Conservation (phyloP, 345 rosid genomes). For the Boechera retrofracta region DNA sequence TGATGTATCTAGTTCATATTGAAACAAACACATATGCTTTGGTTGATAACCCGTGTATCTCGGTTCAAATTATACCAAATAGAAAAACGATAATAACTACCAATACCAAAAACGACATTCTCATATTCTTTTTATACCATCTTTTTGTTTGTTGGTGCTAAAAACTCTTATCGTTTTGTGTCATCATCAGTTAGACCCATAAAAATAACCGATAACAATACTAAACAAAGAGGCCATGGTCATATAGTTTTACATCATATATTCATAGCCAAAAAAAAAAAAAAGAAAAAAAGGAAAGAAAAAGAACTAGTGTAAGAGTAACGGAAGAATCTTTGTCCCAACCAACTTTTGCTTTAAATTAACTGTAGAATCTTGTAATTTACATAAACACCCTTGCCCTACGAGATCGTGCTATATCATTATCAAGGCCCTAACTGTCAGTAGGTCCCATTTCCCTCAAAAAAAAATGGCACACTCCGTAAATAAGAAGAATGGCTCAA, state of each 20-base stretch:
- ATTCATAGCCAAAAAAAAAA: background rate
- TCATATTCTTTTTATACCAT: too few relatives aligned
- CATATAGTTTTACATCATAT: background rate
- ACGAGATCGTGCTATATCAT: slow-evolving; percentile 49
- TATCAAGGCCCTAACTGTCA: slow-evolving; percentile 75
- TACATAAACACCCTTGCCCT: slow-evolving; percentile 36
- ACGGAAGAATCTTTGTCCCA: slow-evolving; percentile 5
- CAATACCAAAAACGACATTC: too few relatives aligned
- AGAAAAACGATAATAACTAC: too few relatives aligned
- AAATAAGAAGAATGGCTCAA: slow-evolving; percentile 38
- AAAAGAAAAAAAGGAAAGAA: background rate
- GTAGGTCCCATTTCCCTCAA: background rate
- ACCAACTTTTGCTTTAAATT: background rate
- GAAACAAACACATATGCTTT: too few relatives aligned
- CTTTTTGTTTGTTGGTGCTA: too few relatives aligned
- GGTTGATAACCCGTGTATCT: too few relatives aligned
- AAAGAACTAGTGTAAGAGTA: background rate
- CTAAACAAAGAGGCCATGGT: background rate
- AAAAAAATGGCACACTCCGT: slow-evolving; percentile 52
- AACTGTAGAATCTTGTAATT: slow-evolving; percentile 37
- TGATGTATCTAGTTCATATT: too few relatives aligned
- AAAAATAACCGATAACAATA: too few relatives aligned
- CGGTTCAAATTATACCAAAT: too few relatives aligned
- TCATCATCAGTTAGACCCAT: too few relatives aligned
- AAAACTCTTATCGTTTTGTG: too few relatives aligned